These are phyloP conservation scores for Pichia norvegensis DNA, from an alignment of 1,139 yeast species.

Conservation along the genomic window DNA sequence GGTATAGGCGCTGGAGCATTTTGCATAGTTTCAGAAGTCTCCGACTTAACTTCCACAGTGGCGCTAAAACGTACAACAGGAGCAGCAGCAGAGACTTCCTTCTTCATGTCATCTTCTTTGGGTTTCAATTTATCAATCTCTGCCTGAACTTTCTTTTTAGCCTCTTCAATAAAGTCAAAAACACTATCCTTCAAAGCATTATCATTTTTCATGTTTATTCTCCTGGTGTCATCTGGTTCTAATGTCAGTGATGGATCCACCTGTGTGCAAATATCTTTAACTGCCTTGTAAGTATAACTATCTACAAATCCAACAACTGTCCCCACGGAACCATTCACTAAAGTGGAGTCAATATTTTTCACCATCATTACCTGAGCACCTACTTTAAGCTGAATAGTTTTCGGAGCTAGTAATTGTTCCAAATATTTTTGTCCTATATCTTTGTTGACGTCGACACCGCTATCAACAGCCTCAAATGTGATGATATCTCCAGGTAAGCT, in stretches of 20 bases:
- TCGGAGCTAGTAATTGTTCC: conserved; percentile 68
- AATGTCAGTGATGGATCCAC: not conserved
- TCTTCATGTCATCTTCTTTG: not conserved
- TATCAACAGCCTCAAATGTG: conserved; percentile 52
- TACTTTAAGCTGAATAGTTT: conserved; percentile 51
- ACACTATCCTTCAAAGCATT: not conserved
- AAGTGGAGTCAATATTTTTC: conserved; percentile 76
- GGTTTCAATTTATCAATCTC: not conserved
- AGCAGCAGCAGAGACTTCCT: not conserved
- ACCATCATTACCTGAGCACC: conserved; percentile 97
- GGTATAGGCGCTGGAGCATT: not conserved
- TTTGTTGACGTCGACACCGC: conserved; percentile 46
- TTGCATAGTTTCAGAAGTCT: not conserved
- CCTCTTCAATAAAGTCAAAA: conserved; percentile 18
- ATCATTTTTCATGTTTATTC: not conserved
- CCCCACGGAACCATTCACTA: conserved; percentile 92
- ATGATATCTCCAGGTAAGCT: conserved; percentile 42
- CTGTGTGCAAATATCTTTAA: not conserved
- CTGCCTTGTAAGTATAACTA: conserved; percentile 39
- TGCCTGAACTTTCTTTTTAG: not conserved
- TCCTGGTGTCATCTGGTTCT: not conserved
- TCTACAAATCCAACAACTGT: conserved; percentile 69
- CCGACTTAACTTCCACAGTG: not conserved
- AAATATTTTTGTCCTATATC: conserved; percentile 39
- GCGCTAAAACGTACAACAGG: too few relatives aligned